These are phyloP conservation scores for Meredithiella fracta DNA, from an alignment of 2,329 filamentous ascomycete species.

Conservation along the genomic window DNA sequence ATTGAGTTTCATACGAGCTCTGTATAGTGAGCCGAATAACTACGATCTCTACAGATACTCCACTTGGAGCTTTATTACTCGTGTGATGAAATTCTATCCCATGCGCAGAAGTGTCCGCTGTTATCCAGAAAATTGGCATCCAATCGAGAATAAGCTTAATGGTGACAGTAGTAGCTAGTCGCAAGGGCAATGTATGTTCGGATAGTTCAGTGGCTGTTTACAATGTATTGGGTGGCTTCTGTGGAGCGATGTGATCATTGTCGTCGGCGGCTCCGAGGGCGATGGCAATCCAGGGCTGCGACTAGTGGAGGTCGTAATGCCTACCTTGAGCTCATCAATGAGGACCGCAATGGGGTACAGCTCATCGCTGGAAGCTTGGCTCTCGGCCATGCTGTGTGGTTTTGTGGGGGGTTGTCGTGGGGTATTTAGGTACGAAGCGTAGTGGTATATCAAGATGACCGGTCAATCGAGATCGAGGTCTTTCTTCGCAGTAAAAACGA, in stretches of 20 bases:
- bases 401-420: neutral
- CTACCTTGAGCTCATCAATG: slow-evolving; percentile 98
- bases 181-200: no score
- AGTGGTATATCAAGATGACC: neutral
- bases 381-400: slow-evolving; percentile 60
- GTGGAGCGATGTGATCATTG: neutral
- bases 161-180: no score
- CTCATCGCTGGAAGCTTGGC: slow-evolving; percentile 85
- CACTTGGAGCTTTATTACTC: neutral
- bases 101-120: neutral
- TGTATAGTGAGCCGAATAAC: neutral
- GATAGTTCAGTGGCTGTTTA: no score
- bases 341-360: slow-evolving; percentile 98
- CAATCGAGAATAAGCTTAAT: neutral
- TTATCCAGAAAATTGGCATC: neutral
- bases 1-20: neutral
- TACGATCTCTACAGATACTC: slow-evolving; percentile 1
- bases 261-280: neutral
- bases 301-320: neutral
- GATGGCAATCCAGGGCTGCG: neutral
- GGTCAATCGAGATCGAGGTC: neutral
- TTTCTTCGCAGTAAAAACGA: neutral
- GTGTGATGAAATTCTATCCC: neutral
- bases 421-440: neutral
- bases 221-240: no score